Evolutionary conservation across 352 stramenopile species (phyloP).

Genomic region (Aphanomyces stellatus): DNA sequence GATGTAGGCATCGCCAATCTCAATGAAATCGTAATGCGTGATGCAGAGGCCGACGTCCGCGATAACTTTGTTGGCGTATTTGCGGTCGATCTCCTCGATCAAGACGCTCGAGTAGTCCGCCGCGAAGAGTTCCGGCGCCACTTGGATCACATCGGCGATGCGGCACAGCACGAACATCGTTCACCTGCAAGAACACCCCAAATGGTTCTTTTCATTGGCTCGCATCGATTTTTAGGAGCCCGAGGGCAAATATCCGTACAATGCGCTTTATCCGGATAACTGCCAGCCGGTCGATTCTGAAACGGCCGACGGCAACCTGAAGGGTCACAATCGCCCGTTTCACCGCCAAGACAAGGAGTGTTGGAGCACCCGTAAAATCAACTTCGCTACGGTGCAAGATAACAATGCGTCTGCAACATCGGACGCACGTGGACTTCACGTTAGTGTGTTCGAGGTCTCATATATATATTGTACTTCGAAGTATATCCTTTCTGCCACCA

Average conservation of each 20-base stretch:
- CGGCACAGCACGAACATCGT: slow-evolving; percentile 78
- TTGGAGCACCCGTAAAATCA: too few relatives aligned
- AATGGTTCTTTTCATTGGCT: slow-evolving; percentile 2
- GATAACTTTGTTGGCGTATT: slow-evolving; percentile 88
- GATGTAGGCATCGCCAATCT: slow-evolving; percentile 77
- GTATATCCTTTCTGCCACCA: too few relatives aligned
- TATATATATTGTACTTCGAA: too few relatives aligned
- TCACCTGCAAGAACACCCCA: slow-evolving; percentile 4
- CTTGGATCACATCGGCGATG: slow-evolving; percentile 78
- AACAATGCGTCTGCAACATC: too few relatives aligned
- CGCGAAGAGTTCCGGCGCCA: slow-evolving; percentile 70
- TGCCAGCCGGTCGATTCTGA: too few relatives aligned
- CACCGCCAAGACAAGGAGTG: too few relatives aligned
- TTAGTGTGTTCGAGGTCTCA: too few relatives aligned
- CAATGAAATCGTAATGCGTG: slow-evolving; percentile 85
- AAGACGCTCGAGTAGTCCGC: slow-evolving; percentile 78
- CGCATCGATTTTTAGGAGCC: too few relatives aligned
- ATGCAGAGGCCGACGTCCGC: slow-evolving; percentile 82
- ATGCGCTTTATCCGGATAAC: neutral
- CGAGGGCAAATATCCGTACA: neutral
- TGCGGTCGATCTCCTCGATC: slow-evolving; percentile 83
- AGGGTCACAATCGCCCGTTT: too few relatives aligned
- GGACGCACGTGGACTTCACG: too few relatives aligned
- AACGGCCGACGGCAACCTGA: too few relatives aligned
- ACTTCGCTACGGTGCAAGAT: too few relatives aligned